These are phyloP conservation scores for Penicillium flavigenum DNA, from an alignment of 495 filamentous ascomycete genomes.

Conservation along the genomic window DNA sequence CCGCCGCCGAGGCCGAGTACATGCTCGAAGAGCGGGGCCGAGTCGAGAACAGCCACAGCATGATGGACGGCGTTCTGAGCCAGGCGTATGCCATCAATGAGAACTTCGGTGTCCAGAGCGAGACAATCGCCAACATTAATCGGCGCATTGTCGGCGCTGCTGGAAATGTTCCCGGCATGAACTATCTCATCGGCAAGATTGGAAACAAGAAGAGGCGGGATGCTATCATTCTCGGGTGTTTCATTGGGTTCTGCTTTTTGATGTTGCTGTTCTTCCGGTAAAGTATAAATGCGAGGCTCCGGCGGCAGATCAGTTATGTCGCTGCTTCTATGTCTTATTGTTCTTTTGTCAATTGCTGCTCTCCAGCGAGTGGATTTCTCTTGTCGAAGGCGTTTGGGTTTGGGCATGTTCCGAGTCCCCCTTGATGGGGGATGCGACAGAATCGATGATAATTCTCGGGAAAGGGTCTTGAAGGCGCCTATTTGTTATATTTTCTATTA, in stretches of 20 bases:
- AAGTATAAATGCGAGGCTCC: constrained; percentile 9
- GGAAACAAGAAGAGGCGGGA: constrained; percentile 93
- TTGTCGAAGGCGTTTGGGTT: constrained; percentile 24
- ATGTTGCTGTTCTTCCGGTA: constrained; percentile 81
- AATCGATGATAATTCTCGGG: constrained; percentile 23
- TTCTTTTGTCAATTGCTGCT: constrained; percentile 17
- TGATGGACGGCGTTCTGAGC: constrained; percentile 87
- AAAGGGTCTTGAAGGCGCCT: constrained; percentile 18
- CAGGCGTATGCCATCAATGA: constrained; percentile 98
- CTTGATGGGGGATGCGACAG: constrained; percentile 17
- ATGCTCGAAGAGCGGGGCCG: constrained; percentile 88
- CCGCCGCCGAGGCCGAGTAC: constrained; percentile 84
- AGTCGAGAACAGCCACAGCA: constrained; percentile 82
- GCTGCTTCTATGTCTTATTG: constrained; percentile 3
- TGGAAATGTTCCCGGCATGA: constrained; percentile 88
- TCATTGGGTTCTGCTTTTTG: constrained; percentile 89
- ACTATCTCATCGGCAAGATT: constrained; percentile 89
- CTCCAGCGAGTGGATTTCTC: constrained; percentile 23
- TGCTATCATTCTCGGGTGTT: constrained; percentile 84
- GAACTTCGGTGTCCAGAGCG: constrained; percentile 81
- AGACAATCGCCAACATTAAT: constrained; percentile 83
- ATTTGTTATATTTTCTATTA: constrained; percentile 25
- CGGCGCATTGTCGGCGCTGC: constrained; percentile 84
- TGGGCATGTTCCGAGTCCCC: constrained; percentile 18
- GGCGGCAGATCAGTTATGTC: background rate